These are phyloP conservation scores for Mentha longifolia DNA, from an alignment of 257 asterid genomes.

Conservation along the genomic window DNA sequence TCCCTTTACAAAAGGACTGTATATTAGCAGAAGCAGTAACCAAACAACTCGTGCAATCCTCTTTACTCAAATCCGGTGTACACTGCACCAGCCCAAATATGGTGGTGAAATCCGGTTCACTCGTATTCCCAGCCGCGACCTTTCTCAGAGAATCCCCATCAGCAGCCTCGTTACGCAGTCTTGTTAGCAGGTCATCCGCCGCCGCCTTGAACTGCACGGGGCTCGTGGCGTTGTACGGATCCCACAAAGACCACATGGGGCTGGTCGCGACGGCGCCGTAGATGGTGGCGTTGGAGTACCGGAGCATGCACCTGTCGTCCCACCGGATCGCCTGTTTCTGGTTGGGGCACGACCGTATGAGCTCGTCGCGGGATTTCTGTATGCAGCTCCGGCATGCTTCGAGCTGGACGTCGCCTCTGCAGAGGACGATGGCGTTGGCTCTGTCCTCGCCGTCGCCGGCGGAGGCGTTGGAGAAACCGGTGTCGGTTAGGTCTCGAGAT, in stretches of 20 bases:
- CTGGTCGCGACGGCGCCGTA: background rate
- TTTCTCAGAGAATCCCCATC: slow-evolving; percentile 38
- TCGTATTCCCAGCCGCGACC: slow-evolving; percentile 35
- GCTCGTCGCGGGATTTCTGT: background rate
- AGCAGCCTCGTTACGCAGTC: slow-evolving; percentile 32
- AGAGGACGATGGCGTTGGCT: slow-evolving; percentile 33
- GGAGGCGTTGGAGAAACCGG: slow-evolving; percentile 42
- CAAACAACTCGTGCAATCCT: slow-evolving; percentile 39
- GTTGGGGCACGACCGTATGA: slow-evolving; percentile 33
- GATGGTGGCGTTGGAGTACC: slow-evolving; percentile 42
- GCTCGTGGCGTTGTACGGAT: background rate
- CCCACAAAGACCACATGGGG: background rate
- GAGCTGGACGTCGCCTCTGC: slow-evolving; percentile 35
- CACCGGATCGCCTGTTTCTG: slow-evolving; percentile 33
- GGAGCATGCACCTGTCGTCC: slow-evolving; percentile 32
- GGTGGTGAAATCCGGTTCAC: slow-evolving; percentile 22
- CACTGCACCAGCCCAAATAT: slow-evolving; percentile 43
- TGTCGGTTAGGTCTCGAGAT: background rate
- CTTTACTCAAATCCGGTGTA: slow-evolving; percentile 38
- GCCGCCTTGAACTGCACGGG: slow-evolving; percentile 22
- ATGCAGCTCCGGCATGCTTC: slow-evolving; percentile 3
- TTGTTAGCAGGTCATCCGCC: slow-evolving; percentile 11
- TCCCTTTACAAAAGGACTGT: background rate
- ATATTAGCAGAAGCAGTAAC: background rate
- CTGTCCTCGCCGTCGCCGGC: slow-evolving; percentile 19